Percentiles rank a stretch among this genome's conserved stretches.
These are phyloP conservation scores for Aspergillus hiratsukae DNA, from an alignment of 2,329 filamentous ascomycete species.

Conservation along the genomic window DNA sequence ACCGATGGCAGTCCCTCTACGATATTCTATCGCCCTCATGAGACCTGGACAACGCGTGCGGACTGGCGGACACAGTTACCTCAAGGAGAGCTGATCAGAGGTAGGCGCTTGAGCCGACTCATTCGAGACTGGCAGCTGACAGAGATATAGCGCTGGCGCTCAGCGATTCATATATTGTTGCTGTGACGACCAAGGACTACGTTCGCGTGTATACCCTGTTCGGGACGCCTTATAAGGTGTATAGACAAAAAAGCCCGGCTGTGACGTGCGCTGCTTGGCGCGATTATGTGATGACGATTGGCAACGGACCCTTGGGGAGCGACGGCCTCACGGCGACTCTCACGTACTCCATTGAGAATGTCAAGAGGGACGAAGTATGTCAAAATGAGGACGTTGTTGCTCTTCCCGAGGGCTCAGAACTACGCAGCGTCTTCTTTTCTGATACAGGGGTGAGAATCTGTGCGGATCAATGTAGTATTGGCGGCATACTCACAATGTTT, in stretches of 20 bases:
- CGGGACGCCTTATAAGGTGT: conserved; percentile 82
- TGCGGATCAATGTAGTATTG: background rate
- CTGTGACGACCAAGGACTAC: conserved; percentile 81
- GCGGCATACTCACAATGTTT: conserved; percentile 7
- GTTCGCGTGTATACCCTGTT: conserved; percentile 91
- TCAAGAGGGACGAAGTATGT: conserved; percentile 88
- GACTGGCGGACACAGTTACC: conserved; percentile 92
- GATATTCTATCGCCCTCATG: conserved; percentile 95
- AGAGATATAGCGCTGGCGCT: conserved; percentile 66
- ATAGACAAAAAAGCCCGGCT: conserved; percentile 86
- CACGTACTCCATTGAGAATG: conserved; percentile 88
- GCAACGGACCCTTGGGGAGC: conserved; percentile 78
- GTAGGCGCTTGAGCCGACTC: conserved; percentile 21
- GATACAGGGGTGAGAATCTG: conserved; percentile 66
- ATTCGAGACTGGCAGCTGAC: background rate
- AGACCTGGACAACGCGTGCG: conserved; percentile 86
- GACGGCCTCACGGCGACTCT: conserved; percentile 70
- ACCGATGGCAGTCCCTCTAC: conserved; percentile 64
- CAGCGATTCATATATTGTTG: conserved; percentile 85
- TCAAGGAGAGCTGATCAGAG: conserved; percentile 72
- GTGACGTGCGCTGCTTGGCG: conserved; percentile 92
- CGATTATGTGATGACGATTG: conserved; percentile 94
- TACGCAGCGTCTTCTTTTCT: conserved; percentile 87
- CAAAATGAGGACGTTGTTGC: conserved; percentile 92
- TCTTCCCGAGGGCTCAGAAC: conserved; percentile 65